These are phyloP conservation scores for Apostasia ramifera DNA, from an alignment of 106 monocot species.

Conservation along the genomic window DNA sequence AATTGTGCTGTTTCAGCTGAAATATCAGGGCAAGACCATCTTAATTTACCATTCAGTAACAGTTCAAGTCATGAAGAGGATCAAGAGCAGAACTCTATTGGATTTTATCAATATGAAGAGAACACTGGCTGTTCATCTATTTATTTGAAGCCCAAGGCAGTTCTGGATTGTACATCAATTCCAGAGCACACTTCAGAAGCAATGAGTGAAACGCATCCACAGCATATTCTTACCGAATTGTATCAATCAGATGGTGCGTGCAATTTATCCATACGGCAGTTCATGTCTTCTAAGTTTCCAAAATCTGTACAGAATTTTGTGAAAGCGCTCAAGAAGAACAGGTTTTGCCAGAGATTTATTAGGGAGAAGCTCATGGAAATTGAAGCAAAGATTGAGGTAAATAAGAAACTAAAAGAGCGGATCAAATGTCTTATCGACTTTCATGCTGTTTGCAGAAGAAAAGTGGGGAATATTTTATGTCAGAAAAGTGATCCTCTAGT, in stretches of 20 bases:
- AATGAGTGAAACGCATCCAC: neutral
- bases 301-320: slow-evolving; percentile 57
- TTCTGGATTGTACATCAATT: slow-evolving; percentile 1
- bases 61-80: neutral
- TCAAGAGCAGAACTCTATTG: slow-evolving; percentile 1
- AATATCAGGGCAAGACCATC: slow-evolving; percentile 2
- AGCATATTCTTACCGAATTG: neutral
- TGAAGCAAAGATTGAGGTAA: slow-evolving; percentile 83
- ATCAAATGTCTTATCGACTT: slow-evolving; percentile 83
- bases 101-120: slow-evolving; percentile 3
- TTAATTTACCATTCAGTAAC: neutral
- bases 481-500: slow-evolving; percentile 76
- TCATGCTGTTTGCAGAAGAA: slow-evolving; percentile 47
- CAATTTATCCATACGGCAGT: slow-evolving; percentile 3
- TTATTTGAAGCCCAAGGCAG: slow-evolving; percentile 27
- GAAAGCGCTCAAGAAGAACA: slow-evolving; percentile 81
- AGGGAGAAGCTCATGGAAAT: slow-evolving; percentile 81
- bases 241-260: slow-evolving; percentile 8
- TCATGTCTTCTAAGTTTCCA: slow-evolving; percentile 36
- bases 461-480: slow-evolving; percentile 17
- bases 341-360: slow-evolving; percentile 73
- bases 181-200: slow-evolving; percentile 2
- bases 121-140: neutral
- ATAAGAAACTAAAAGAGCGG: slow-evolving; percentile 60
- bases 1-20: slow-evolving; percentile 6